Evolutionary conservation across 2,329 filamentous ascomycete species (phyloP), one percentile per base, ranked within the genome.

Genomic region (Colletotrichum tofieldiae): DNA sequence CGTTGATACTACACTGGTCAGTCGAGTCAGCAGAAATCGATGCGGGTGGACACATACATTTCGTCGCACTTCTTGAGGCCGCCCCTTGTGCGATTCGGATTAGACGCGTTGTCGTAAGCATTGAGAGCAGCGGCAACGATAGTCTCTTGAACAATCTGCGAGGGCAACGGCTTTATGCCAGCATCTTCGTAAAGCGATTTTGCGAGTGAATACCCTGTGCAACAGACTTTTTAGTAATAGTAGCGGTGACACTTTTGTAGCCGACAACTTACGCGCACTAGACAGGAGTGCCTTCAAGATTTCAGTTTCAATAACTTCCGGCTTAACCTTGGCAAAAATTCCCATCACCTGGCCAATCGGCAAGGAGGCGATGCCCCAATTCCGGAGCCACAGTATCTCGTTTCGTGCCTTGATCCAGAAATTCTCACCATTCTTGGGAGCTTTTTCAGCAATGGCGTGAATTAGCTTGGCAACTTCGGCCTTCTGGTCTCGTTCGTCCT

Each of bases 41-140:
- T 14, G 49, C 2, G 35, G 9, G 41, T 60, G 55, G 32, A 9
- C 16, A 79, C 90, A 81, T 83, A 93, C 92, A 94, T 93, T 61
- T 94, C 92, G 75, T 92, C 88, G 56, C 93, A 94, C 80, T 91
- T 94, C 81, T 94, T 94, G 77, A 96, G 86, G 0, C 92, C 92
- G 20, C 94, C 94, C 75, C 93, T 87, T 2, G 89, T 93, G 67
- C 90, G 90, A 76, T 96, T 95, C 0, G 93, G 93, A 77, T 96
- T 96, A 29, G 92, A 93, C 3, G 94, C 93, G 78, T 94, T 94
- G 77, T 96, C 94, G 78, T 95, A 96, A 5, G 92, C 89, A 65
- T 89, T 86, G 83, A 95, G 88, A 1, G 92, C 92, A 58, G 90
- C 86, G 1, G 85, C 85, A 52, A 93, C 83, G 11, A 94, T 84